phyloP scores from a whole-genome alignment of 495 filamentous ascomycete genomes.

The Echria macrotheca region DNA sequence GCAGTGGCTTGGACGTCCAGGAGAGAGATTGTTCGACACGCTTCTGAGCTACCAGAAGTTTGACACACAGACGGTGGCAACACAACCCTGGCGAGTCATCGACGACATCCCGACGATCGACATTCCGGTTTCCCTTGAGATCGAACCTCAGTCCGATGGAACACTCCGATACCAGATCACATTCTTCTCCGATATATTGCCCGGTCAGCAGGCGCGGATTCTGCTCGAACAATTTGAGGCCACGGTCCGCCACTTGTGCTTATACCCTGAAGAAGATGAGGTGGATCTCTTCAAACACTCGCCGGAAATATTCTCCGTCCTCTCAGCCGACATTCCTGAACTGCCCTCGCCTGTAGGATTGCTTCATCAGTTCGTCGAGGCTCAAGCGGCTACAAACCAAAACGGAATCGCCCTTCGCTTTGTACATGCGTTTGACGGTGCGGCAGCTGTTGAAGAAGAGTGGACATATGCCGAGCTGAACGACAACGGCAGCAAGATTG shows the following conservation, averaged over 20 bases:
- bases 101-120: conserved; percentile 40
- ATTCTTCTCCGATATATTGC: conserved; percentile 55
- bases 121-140: conserved; percentile 68
- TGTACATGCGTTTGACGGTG: conserved; percentile 35
- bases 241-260: conserved; percentile 41
- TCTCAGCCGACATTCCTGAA: conserved; percentile 42
- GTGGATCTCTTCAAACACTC: conserved; percentile 15
- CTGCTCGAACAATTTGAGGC: conserved; percentile 59
- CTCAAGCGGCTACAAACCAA: conserved; percentile 33
- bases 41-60: conserved; percentile 72
- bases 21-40: conserved; percentile 66
- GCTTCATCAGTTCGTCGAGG: conserved; percentile 61
- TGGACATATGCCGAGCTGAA: conserved; percentile 64
- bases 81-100: conserved; percentile 21
- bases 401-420: conserved; percentile 56
- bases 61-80: conserved; percentile 1
- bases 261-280: conserved; percentile 26
- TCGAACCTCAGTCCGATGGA: conserved; percentile 47
- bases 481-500: conserved; percentile 54
- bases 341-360: conserved; percentile 42
- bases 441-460: conserved; percentile 24
- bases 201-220: conserved; percentile 55
- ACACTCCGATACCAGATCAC: conserved; percentile 54
- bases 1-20: conserved; percentile 52
- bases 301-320: conserved; percentile 46